These are phyloP conservation scores for Alternaria panax DNA, from an alignment of 2,329 filamentous ascomycete species.

Conservation along the genomic window DNA sequence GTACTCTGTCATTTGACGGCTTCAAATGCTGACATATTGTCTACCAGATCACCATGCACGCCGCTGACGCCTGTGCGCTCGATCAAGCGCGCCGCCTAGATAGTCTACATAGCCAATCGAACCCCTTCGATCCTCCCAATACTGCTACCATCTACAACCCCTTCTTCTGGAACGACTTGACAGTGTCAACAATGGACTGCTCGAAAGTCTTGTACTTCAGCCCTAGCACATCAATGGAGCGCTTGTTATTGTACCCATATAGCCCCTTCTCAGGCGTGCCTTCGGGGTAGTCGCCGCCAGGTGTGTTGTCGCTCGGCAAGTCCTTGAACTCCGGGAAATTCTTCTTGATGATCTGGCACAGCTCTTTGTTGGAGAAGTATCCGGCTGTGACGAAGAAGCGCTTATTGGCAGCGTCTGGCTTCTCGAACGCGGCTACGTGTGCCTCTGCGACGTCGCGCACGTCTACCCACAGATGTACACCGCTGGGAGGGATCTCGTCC, in stretches of 20 bases:
- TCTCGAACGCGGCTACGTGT: conserved; percentile 67
- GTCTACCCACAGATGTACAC: conserved; percentile 59
- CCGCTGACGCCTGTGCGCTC: not conserved
- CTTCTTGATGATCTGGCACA: conserved; percentile 63
- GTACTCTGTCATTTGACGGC: conserved; percentile 1
- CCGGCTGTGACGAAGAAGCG: conserved; percentile 68
- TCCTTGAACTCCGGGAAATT: conserved; percentile 62
- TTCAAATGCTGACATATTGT: conserved; percentile 22
- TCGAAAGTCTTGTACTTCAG: conserved; percentile 67
- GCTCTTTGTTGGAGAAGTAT: conserved; percentile 67
- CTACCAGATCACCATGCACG: conserved; percentile 2
- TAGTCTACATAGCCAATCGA: conserved; percentile 21
- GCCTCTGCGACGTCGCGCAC: conserved; percentile 66
- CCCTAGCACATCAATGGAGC: conserved; percentile 64
- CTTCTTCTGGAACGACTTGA: conserved; percentile 67
- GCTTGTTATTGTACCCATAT: conserved; percentile 62
- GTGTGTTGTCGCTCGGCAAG: conserved; percentile 55
- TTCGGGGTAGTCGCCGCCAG: conserved; percentile 56
- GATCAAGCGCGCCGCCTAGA: conserved; percentile 12
- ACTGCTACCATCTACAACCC: conserved; percentile 49
- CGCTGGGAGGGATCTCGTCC: conserved; percentile 64
- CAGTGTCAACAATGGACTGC: conserved; percentile 67
- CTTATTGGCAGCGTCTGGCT: conserved; percentile 65
- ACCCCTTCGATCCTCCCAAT: not conserved
- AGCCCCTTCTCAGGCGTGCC: conserved; percentile 53